Conservation (phyloP, 768 basidiomycete species). For the Calocybe indica region DNA sequence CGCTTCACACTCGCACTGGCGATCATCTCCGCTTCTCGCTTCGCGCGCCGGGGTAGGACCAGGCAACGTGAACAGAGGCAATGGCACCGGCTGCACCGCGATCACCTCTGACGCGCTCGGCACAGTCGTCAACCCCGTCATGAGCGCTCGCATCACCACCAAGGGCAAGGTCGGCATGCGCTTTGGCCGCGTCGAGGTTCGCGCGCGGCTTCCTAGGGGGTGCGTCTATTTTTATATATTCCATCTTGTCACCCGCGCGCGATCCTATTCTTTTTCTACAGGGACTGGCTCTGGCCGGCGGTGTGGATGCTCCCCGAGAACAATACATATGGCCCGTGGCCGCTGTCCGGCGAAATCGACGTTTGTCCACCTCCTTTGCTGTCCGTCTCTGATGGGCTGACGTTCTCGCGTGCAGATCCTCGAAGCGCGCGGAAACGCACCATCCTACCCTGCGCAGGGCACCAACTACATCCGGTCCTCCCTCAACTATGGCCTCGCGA, state of each 20-base stretch:
- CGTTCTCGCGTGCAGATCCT: slow-evolving; percentile 33
- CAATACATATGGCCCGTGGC: slow-evolving; percentile 59
- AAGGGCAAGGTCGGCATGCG: slow-evolving; percentile 48
- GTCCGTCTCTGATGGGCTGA: slow-evolving; percentile 9
- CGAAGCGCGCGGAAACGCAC: slow-evolving; percentile 56
- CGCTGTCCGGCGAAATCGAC: slow-evolving; percentile 49
- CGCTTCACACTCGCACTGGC: not conserved
- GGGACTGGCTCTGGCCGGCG: slow-evolving; percentile 72
- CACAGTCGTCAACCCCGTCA: slow-evolving; percentile 67
- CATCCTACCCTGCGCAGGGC: slow-evolving; percentile 50
- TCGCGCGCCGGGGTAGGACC: not conserved
- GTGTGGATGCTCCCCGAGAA: slow-evolving; percentile 71
- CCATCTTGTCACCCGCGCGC: not conserved
- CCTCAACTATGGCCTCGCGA: slow-evolving; percentile 60
- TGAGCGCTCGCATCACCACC: slow-evolving; percentile 71
- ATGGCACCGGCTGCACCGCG: slow-evolving; percentile 35
- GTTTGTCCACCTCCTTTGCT: slow-evolving; percentile 24
- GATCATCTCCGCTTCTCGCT: not conserved
- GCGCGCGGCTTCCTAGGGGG: slow-evolving; percentile 56
- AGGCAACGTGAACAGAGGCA: slow-evolving; percentile 17
- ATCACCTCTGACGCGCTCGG: slow-evolving; percentile 20
- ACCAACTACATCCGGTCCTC: slow-evolving; percentile 52
- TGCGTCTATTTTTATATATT: slow-evolving; percentile 13
- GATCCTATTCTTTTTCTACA: slow-evolving; percentile 2
- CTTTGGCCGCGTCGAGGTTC: slow-evolving; percentile 57